phyloP scores from a whole-genome alignment of 2,329 filamentous ascomycete species.

The Emericellopsis cladophorae region DNA sequence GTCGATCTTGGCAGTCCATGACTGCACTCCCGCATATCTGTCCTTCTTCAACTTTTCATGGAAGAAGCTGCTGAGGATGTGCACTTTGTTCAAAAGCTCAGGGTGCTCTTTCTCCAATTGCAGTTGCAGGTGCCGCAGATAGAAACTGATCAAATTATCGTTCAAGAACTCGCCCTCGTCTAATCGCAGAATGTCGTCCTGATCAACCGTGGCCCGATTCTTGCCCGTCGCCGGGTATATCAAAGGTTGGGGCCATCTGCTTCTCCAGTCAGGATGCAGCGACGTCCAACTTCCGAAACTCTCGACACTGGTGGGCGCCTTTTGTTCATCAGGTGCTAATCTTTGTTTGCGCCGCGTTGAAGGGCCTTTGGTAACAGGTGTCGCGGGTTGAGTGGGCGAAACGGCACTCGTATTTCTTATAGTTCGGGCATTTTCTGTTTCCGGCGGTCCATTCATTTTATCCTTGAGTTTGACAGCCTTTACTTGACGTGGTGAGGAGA shows the following conservation, averaged over 20 bases:
- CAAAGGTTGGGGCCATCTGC: conserved; percentile 43
- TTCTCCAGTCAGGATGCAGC: conserved; percentile 35
- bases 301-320: neutral
- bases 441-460: conserved; percentile 6
- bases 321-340: neutral
- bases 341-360: neutral
- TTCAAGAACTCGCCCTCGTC: conserved; percentile 83
- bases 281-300: conserved; percentile 33
- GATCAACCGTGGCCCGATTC: conserved; percentile 53
- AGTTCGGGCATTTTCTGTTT: neutral
- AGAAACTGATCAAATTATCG: conserved; percentile 85
- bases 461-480: conserved; percentile 12
- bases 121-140: conserved; percentile 61
- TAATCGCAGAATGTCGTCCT: conserved; percentile 61
- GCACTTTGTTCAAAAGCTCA: conserved; percentile 50
- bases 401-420: neutral
- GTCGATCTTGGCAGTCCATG: conserved; percentile 80
- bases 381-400: neutral
- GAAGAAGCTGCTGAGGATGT: conserved; percentile 91
- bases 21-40: conserved; percentile 74
- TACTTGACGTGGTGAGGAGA: neutral
- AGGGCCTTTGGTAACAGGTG: neutral
- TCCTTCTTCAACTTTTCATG: conserved; percentile 63
- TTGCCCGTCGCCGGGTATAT: conserved; percentile 46
- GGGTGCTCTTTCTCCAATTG: conserved; percentile 41